Evolutionary conservation across 495 filamentous ascomycete species (phyloP).

Genomic region (Penicillium manginii): DNA sequence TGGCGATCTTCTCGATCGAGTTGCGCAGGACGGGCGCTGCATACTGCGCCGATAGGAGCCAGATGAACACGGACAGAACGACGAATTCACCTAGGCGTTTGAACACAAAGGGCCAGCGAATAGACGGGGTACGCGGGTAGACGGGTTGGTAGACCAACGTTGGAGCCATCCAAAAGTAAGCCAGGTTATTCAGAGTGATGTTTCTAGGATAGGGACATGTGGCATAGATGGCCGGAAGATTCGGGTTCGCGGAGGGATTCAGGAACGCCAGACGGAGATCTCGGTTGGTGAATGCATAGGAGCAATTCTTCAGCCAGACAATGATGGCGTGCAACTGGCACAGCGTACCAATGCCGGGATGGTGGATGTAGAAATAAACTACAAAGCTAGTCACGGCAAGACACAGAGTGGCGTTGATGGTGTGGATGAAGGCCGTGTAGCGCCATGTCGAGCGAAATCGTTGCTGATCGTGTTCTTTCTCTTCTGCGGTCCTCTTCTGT

Average conservation of each 20-base stretch:
- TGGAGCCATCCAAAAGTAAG: slow-evolving; percentile 96
- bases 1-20: slow-evolving; percentile 80
- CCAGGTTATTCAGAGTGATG: slow-evolving; percentile 81
- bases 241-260: slow-evolving; percentile 59
- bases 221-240: slow-evolving; percentile 77
- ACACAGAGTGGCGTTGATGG: slow-evolving; percentile 79
- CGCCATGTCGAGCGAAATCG: slow-evolving; percentile 75
- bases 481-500: slow-evolving; percentile 63
- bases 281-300: slow-evolving; percentile 95
- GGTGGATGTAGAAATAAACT: slow-evolving; percentile 88
- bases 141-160: slow-evolving; percentile 97
- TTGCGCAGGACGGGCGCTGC: slow-evolving; percentile 87
- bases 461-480: slow-evolving; percentile 49
- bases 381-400: slow-evolving; percentile 78
- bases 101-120: slow-evolving; percentile 83
- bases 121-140: slow-evolving; percentile 77
- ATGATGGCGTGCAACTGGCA: slow-evolving; percentile 92
- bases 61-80: slow-evolving; percentile 81
- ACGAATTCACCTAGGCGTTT: slow-evolving; percentile 80
- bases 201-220: slow-evolving; percentile 88
- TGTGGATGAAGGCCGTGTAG: slow-evolving; percentile 75
- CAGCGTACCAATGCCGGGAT: slow-evolving; percentile 90
- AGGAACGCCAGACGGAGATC: slow-evolving; percentile 89
- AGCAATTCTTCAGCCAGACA: slow-evolving; percentile 93
- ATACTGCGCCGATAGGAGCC: slow-evolving; percentile 91